Evolutionary conservation across 2,329 filamentous ascomycete genomes (phyloP).

Genomic region (Neofusicoccum sp.): DNA sequence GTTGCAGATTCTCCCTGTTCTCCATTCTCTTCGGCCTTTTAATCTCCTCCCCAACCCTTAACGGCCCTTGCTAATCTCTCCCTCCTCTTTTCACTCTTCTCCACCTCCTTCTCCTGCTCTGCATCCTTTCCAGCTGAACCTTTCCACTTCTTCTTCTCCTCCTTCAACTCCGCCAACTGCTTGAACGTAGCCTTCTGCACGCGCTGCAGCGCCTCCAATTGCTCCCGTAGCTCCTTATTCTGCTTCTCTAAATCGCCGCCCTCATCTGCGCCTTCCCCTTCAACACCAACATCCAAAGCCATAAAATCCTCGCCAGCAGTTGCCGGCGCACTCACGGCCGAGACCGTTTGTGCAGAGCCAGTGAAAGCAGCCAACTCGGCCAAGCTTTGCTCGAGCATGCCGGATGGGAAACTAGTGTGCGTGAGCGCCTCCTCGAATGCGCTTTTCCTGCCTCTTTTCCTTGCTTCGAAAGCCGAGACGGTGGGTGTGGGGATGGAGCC

Average conservation of each 20-base stretch:
- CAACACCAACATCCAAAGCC: conserved; percentile 31
- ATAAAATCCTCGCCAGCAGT: conserved; percentile 37
- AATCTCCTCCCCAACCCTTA: not conserved
- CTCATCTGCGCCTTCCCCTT: not conserved
- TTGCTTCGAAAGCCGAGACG: conserved; percentile 35
- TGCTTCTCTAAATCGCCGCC: not conserved
- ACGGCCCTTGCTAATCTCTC: not conserved
- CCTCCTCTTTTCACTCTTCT: not conserved
- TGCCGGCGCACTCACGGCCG: conserved; percentile 21
- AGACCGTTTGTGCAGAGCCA: not conserved
- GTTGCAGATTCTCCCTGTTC: no score
- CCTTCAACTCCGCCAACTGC: conserved; percentile 47
- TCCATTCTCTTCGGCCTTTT: no score
- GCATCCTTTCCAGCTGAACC: conserved; percentile 30
- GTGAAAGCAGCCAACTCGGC: conserved; percentile 38
- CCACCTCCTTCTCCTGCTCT: conserved; percentile 1
- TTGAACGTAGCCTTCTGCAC: conserved; percentile 50
- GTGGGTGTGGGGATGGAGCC: conserved; percentile 30
- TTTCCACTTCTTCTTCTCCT: conserved; percentile 43
- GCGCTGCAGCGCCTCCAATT: conserved; percentile 48
- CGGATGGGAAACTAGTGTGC: conserved; percentile 46
- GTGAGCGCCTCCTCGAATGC: conserved; percentile 46
- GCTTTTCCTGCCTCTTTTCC: conserved; percentile 25
- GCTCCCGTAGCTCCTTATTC: conserved; percentile 36
- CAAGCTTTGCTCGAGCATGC: conserved; percentile 43